Conservation (phyloP, 148 eudicot species). For the Drosera capensis region DNA sequence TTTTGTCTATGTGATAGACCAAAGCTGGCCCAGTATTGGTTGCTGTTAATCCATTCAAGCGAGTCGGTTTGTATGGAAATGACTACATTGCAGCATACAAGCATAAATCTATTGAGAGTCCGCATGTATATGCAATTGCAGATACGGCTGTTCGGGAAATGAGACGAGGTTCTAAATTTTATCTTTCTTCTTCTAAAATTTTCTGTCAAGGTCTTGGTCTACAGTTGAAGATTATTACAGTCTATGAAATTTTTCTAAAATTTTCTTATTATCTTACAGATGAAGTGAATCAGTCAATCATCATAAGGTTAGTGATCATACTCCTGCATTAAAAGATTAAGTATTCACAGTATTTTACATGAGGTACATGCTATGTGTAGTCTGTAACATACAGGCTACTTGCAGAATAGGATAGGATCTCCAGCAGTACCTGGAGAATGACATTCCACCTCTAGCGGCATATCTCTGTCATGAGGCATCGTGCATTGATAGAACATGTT, state of each 20-base stretch:
- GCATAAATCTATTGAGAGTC: constrained; percentile 43
- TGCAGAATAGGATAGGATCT: too few species aligned
- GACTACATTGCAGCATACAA: constrained; percentile 67
- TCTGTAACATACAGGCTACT: too few species aligned
- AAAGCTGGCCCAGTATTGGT: constrained; percentile 96
- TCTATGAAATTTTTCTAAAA: too few species aligned
- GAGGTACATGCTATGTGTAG: too few species aligned
- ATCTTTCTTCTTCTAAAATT: constrained; percentile 1
- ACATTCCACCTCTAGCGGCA: too few species aligned
- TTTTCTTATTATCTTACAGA: constrained; percentile 27
- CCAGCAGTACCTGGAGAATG: too few species aligned
- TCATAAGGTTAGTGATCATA: constrained; percentile 94
- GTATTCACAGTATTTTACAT: too few species aligned
- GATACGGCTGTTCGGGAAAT: constrained; percentile 83
- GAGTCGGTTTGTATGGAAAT: constrained; percentile 64
- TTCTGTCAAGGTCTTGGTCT: too few species aligned
- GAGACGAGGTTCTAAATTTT: constrained; percentile 54
- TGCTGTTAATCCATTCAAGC: constrained; percentile 90
- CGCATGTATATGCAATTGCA: constrained; percentile 94
- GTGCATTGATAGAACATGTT: too few species aligned
- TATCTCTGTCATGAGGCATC: too few species aligned
- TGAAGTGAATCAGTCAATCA: constrained; percentile 97
- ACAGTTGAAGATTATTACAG: too few species aligned
- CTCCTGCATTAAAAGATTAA: too few species aligned
- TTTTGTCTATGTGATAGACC: constrained; percentile 29